Base-by-base conservation (phyloP, 1,139 yeast species). In the Candida mesenterica region DNA sequence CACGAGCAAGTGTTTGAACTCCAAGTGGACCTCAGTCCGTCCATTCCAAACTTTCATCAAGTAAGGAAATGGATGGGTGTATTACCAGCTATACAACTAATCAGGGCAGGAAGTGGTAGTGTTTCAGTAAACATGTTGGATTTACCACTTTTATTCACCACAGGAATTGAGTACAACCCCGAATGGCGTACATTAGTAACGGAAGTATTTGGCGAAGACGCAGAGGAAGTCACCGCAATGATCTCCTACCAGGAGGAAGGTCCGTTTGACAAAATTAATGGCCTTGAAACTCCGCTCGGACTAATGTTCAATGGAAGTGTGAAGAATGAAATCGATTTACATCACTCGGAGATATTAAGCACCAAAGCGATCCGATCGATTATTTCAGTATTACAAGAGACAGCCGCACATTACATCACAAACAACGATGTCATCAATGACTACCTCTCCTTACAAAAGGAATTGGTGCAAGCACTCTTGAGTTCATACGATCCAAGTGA, bases 61-160 rank as follows among this genome's bases (percentile, higher is more conserved):
- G 25, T 42, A 3, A 28, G 41, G 14, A 52, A 53, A 33, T 54
- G 59, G 60, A 43, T 52, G 32, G 46, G 49, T 3, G 37, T 53
- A 9, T 14, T 36, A 17, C 57, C 57, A 1, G 38, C 40, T 3
- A 31, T 54, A 6, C 42, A 43, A 10, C 23, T 43, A 1, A 40
- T 41, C 5, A 20, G 32, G 34, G 4, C 38, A 30, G 10, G 15
- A 5, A 14, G 17, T 16, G 33, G 37, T 13, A 30, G 26, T 7
- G 42, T 38, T 5, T 33, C 31, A 23, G 26, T 50, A 17, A 46
- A 47, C 25, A 29, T 50, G 9, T 28, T 33, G 19, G 40, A 40
- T 13, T 32, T 54, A 5, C 54, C 55, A 6, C 34, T 50, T 3
- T 36, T 55, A 10, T 41, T 51, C 27, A 38, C 45, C 9, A 42